These are phyloP conservation scores for Myochromella boudieri DNA, from an alignment of 768 basidiomycete species.

Conservation along the genomic window DNA sequence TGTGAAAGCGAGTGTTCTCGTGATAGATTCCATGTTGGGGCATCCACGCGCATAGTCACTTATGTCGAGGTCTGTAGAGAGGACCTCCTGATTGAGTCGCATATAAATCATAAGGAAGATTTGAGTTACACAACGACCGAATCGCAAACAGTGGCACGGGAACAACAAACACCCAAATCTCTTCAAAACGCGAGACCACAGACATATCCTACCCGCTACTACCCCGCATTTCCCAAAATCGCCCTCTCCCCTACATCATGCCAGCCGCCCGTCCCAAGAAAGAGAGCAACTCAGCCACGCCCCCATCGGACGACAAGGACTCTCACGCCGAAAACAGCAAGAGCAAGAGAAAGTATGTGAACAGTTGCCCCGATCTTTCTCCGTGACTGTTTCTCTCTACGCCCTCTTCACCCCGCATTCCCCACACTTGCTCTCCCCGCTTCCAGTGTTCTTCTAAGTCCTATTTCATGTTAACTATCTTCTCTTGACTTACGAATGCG, in stretches of 20 bases:
- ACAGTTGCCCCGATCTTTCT: slow-evolving; percentile 54
- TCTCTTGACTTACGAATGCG: slow-evolving; percentile 23
- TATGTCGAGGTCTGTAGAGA: slow-evolving; percentile 27
- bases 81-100: slow-evolving; percentile 32
- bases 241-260: slow-evolving; percentile 45
- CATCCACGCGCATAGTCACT: slow-evolving; percentile 22
- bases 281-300: slow-evolving; percentile 59
- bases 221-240: slow-evolving; percentile 30
- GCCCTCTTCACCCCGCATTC: slow-evolving; percentile 42
- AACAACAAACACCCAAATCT: slow-evolving; percentile 39
- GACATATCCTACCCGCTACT: slow-evolving; percentile 22
- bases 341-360: slow-evolving; percentile 77
- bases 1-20: slow-evolving; percentile 35
- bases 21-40: slow-evolving; percentile 36
- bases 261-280: slow-evolving; percentile 68
- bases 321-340: slow-evolving; percentile 65
- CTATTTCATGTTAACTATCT: slow-evolving; percentile 35
- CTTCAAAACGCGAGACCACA: slow-evolving; percentile 34
- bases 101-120: slow-evolving; percentile 41
- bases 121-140: slow-evolving; percentile 38
- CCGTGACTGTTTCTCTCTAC: slow-evolving; percentile 40
- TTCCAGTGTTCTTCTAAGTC: slow-evolving; percentile 23
- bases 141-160: slow-evolving; percentile 39
- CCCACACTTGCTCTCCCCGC: slow-evolving; percentile 35
- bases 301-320: slow-evolving; percentile 68